phyloP scores from a whole-genome alignment of 805 yeast species.

The Lipomyces orientalis region DNA sequence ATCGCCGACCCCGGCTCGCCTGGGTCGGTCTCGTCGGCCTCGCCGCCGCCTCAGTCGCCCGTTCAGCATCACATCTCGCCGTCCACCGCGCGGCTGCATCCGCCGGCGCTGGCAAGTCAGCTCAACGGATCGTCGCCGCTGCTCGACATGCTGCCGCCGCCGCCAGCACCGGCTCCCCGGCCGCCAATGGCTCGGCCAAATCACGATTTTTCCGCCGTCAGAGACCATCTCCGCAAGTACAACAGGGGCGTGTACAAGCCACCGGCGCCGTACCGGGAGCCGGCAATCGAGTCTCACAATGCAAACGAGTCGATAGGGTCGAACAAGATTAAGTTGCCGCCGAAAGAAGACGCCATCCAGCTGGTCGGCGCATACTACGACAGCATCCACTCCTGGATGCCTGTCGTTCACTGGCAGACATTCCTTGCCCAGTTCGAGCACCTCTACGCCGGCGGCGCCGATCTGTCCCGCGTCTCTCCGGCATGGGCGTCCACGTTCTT shows the following conservation, averaged over 20 bases:
- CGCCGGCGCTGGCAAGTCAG: not conserved
- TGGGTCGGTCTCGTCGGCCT: not conserved
- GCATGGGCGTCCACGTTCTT: constrained; percentile 38
- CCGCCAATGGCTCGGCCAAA: not conserved
- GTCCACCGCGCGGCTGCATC: constrained; percentile 1
- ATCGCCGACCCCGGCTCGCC: constrained; percentile 6
- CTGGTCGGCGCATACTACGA: constrained; percentile 36
- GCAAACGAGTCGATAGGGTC: not conserved
- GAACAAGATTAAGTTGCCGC: constrained; percentile 31
- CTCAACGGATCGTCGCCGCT: not conserved
- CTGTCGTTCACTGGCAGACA: constrained; percentile 41
- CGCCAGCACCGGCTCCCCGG: constrained; percentile 12
- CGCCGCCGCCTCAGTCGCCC: constrained; percentile 14
- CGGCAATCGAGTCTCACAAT: not conserved
- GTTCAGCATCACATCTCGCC: not conserved
- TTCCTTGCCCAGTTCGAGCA: constrained; percentile 31
- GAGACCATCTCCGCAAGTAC: constrained; percentile 14
- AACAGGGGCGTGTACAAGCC: constrained; percentile 33
- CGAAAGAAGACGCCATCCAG: constrained; percentile 27
- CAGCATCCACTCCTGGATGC: constrained; percentile 41
- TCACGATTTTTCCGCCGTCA: constrained; percentile 21
- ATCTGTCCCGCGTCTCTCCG: constrained; percentile 18
- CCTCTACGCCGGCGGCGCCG: constrained; percentile 29
- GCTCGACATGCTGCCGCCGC: not conserved
- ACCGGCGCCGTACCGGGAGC: constrained; percentile 32